Evolutionary conservation across 2,329 filamentous ascomycete genomes (phyloP), one percentile per base, ranked within the genome.

Genomic region (Ilyonectria sp.): DNA sequence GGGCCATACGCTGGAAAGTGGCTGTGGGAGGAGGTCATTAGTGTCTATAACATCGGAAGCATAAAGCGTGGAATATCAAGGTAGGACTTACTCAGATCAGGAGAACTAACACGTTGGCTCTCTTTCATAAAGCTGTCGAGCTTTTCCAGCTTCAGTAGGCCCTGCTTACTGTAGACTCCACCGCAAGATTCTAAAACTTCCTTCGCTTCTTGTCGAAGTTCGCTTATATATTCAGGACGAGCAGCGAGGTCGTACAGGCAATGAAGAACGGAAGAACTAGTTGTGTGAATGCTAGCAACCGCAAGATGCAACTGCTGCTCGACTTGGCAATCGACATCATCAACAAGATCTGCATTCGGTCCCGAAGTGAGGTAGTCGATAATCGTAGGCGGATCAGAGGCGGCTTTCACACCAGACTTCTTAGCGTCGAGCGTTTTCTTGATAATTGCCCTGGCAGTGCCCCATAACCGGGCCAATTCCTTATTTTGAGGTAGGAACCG

Each of bases 51-150:
- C 23, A 4, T 26, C 23, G 23, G 3, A 26, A 26, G 5, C 23
- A 26, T 26, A 26, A 26, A 26, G 3, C 23, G 23, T 26, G 4
- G 23, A 26, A 26, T 26, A 26, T 26, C 23, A 26, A 26, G 23
- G 23, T 26, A 26, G 23, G 9, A 44, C 58, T 52, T 8, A 60
- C 58, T 60, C 2, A 60, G 58, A 53, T 60, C 58, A 8, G 58
- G 58, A 3, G 58, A 60, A 49, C 52, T 29, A 8, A 62, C 33
- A 9, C 59, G 40, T 7, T 65, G 62, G 29, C 54, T 60, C 35
- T 65, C 62, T 15, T 52, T 59, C 54, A 65, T 65, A 29, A 65
- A 65, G 37, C 62, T 65, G 29, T 65, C 62, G 2, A 65, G 33
- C 29, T 65, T 65, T n/a, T 65, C 33, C 26, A 65, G 46, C 29